Conservation (phyloP, 2,329 filamentous ascomycete species). For the Apiospora kogelbergensis region DNA sequence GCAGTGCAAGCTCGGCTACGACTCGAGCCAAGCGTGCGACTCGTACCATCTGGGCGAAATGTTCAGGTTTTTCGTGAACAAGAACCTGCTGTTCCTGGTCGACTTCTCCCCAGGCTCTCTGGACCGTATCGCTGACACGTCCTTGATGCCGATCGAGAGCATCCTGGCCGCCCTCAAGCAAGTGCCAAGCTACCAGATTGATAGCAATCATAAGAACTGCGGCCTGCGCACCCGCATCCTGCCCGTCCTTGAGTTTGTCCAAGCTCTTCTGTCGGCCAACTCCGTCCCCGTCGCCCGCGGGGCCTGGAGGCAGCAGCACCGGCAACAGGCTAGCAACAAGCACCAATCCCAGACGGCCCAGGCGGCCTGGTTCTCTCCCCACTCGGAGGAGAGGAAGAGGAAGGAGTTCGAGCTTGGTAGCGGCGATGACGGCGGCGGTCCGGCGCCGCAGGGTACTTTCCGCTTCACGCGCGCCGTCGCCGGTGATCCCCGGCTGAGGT, state of each 20-base stretch:
- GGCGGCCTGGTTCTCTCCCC: constrained; percentile 40
- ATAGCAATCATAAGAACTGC: constrained; percentile 72
- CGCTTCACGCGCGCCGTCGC: constrained; percentile 51
- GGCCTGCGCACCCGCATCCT: constrained; percentile 65
- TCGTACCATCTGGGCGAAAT: constrained; percentile 78
- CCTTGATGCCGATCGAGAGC: constrained; percentile 60
- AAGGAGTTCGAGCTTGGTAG: constrained; percentile 17
- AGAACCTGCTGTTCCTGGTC: constrained; percentile 59
- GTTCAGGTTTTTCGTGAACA: constrained; percentile 66
- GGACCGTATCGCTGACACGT: constrained; percentile 45
- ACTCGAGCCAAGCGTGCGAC: constrained; percentile 70
- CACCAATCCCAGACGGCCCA: constrained; percentile 30
- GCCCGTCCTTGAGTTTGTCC: constrained; percentile 65
- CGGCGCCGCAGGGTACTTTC: constrained; percentile 32
- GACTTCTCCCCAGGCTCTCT: constrained; percentile 53
- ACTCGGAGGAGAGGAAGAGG: constrained; percentile 18
- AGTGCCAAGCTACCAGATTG: constrained; percentile 71
- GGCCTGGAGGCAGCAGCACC: constrained; percentile 40
- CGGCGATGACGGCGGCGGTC: constrained; percentile 11
- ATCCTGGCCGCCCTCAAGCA: constrained; percentile 63
- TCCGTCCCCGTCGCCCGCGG: constrained; percentile 43
- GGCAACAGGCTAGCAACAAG: constrained; percentile 24
- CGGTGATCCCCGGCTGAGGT: constrained; percentile 49
- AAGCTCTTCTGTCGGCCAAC: constrained; percentile 52
- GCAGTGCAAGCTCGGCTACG: constrained; percentile 75